These are phyloP conservation scores for Aspergillus luchuensis DNA, from an alignment of 2,329 filamentous ascomycete genomes.

Conservation along the genomic window DNA sequence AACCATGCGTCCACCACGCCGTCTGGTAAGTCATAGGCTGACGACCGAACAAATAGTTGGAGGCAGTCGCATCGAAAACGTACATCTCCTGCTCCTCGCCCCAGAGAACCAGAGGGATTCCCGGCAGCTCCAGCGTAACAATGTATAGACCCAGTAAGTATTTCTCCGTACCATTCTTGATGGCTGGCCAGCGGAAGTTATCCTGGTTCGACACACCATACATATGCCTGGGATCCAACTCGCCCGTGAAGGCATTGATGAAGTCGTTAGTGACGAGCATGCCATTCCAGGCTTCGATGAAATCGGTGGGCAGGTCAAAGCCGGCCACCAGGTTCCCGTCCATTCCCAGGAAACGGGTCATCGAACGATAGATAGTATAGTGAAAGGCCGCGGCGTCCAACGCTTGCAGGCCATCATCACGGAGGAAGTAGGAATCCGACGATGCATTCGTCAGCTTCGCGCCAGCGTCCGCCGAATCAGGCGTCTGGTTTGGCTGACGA, in stretches of 20 bases:
- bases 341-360: conserved; percentile 62
- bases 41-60: conserved; percentile 65
- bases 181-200: conserved; percentile 63
- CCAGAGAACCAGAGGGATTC: conserved; percentile 62
- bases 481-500: conserved; percentile 55
- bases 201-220: conserved; percentile 66
- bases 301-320: conserved; percentile 56
- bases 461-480: conserved; percentile 49
- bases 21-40: conserved; percentile 61
- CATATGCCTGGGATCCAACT: conserved; percentile 65
- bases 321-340: conserved; percentile 57
- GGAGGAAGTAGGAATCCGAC: conserved; percentile 52
- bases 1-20: conserved; percentile 66
- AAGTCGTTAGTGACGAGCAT: conserved; percentile 61
- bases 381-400: conserved; percentile 64
- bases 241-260: conserved; percentile 56
- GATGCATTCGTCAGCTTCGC: conserved; percentile 49
- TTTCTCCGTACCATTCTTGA: conserved; percentile 58
- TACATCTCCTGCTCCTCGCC: conserved; percentile 69
- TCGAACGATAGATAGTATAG: conserved; percentile 61
- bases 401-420: conserved; percentile 53
- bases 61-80: conserved; percentile 62
- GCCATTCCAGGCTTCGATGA: conserved; percentile 55
- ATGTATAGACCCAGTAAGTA: conserved; percentile 60
- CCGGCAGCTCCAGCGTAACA: conserved; percentile 60